Conservation (phyloP, 306 rosid species). For the Pueraria montana region DNA sequence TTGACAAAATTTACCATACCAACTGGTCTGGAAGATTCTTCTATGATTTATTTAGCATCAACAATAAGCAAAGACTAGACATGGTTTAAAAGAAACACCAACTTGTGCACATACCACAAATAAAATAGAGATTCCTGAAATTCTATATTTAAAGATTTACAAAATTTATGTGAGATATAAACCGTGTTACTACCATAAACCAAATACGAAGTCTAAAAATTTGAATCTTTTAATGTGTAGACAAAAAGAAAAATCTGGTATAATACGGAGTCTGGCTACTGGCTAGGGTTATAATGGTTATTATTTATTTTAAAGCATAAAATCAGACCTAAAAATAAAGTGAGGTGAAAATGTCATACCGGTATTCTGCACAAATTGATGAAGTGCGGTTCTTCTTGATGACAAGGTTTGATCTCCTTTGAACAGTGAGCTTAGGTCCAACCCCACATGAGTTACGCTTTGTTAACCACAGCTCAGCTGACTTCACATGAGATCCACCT, state of each 20-base stretch:
- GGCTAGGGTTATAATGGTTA: not conserved
- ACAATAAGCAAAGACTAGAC: not conserved
- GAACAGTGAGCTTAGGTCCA: conserved; percentile 62
- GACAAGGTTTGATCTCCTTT: conserved; percentile 56
- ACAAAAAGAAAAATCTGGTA: not conserved
- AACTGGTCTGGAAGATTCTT: conserved; percentile 35
- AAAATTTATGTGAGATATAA: too few species aligned
- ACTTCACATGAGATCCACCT: conserved; percentile 68
- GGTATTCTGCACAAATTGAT: conserved; percentile 71
- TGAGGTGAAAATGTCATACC: conserved; percentile 56
- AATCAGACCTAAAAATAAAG: not conserved
- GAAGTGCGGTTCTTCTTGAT: conserved; percentile 54
- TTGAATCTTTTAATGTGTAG: not conserved
- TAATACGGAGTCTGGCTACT: not conserved
- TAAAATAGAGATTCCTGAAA: not conserved
- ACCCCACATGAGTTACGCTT: conserved; percentile 55
- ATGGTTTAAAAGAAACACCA: not conserved
- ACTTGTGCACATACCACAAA: not conserved
- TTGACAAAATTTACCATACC: not conserved
- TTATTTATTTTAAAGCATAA: not conserved
- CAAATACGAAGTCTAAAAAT: not conserved
- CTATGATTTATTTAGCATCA: conserved; percentile 18
- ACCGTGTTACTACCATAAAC: not conserved
- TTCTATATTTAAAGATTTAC: not conserved
- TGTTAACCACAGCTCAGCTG: conserved; percentile 59